Evolutionary conservation across 768 basidiomycete species (phyloP).

Genomic region (Neoboletus brunneissimus): DNA sequence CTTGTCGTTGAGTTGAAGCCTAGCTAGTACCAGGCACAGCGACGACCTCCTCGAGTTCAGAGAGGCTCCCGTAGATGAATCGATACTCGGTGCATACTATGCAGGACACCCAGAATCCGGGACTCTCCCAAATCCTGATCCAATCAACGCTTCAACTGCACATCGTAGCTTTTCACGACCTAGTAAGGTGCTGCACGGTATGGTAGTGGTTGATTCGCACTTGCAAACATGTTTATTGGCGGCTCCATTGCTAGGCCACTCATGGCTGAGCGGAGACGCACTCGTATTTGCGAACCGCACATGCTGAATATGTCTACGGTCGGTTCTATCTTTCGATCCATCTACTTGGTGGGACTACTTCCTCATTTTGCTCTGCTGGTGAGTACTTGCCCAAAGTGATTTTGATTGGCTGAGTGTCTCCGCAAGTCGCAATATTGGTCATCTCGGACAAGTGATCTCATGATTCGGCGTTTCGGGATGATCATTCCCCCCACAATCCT

Average conservation of each 20-base stretch:
- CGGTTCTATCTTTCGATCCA: neutral
- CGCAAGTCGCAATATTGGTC: no score
- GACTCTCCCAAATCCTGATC: neutral
- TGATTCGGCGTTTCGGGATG: conserved; percentile 8
- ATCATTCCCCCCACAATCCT: neutral
- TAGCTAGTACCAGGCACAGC: neutral
- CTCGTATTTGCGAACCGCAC: neutral
- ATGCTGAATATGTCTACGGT: neutral
- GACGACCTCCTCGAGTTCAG: neutral
- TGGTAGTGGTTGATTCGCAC: neutral
- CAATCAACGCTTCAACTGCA: neutral
- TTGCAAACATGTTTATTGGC: neutral
- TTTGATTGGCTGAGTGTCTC: neutral
- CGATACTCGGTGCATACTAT: neutral
- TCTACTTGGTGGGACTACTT: neutral
- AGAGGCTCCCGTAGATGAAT: no score
- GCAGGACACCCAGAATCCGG: neutral
- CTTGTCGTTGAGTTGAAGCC: conserved; percentile 11
- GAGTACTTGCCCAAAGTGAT: neutral
- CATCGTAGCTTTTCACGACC: neutral
- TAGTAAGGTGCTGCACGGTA: neutral
- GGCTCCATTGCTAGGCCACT: neutral
- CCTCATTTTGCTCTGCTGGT: neutral
- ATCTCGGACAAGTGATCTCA: neutral
- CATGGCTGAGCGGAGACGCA: neutral